Conservation (phyloP, 805 yeast genomes). For the Kazachstania bromeliacearum region DNA sequence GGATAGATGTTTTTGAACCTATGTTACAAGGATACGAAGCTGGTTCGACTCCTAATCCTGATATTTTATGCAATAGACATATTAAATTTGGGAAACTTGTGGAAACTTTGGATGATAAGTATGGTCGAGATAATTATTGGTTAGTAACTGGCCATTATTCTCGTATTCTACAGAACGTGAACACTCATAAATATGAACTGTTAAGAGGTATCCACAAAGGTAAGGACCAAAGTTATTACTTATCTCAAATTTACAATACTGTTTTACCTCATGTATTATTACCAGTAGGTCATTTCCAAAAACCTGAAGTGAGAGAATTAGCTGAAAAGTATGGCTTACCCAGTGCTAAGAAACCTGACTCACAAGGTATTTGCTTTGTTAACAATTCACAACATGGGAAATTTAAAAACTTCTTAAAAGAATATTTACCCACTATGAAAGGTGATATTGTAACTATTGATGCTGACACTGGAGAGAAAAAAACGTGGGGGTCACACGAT, state of each 20-base stretch:
- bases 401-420: conserved; percentile 63
- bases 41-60: conserved; percentile 93
- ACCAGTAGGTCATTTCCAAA: conserved; percentile 73
- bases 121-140: conserved; percentile 53
- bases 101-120: conserved; percentile 39
- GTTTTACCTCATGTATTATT: conserved; percentile 46
- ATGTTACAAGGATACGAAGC: conserved; percentile 63
- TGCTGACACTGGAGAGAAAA: conserved; percentile 46
- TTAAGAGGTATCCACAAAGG: conserved; percentile 45
- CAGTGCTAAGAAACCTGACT: conserved; percentile 77
- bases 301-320: conserved; percentile 61
- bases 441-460: conserved; percentile 60
- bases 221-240: conserved; percentile 89
- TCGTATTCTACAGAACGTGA: conserved; percentile 32
- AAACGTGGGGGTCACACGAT: conserved; percentile 67
- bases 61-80: conserved; percentile 73
- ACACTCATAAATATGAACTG: conserved; percentile 35
- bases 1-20: conserved; percentile 88
- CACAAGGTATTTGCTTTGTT: conserved; percentile 93
- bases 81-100: conserved; percentile 81
- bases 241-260: conserved; percentile 51
- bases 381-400: conserved; percentile 47
- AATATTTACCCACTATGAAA: conserved; percentile 61
- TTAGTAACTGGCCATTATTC: conserved; percentile 85
- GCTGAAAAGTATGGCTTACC: conserved; percentile 49